Evolutionary conservation across 2,329 filamentous ascomycete species (phyloP).

Genomic region (Fusarium ramigenum): DNA sequence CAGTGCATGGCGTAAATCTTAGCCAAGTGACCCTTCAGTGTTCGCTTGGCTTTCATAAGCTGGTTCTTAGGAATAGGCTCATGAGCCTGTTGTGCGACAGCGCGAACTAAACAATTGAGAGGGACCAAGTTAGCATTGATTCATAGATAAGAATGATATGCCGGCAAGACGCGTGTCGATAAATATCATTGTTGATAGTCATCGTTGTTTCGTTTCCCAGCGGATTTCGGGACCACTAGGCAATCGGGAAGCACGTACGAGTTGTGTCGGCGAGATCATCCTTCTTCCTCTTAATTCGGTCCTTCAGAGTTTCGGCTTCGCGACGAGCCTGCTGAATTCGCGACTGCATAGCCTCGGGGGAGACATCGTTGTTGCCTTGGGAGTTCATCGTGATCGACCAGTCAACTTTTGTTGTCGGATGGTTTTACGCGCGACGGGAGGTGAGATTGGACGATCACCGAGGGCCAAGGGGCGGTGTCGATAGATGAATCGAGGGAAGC

Average conservation of each 20-base stretch:
- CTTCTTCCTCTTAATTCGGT: conserved; percentile 99
- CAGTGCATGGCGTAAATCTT: conserved; percentile 99
- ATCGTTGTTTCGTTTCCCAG: not conserved
- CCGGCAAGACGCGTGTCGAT: not conserved
- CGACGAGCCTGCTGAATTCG: conserved; percentile 91
- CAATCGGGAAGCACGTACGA: conserved; percentile 71
- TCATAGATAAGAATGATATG: not conserved
- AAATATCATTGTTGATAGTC: not conserved
- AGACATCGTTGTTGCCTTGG: conserved; percentile 69
- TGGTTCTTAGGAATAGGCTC: conserved; percentile 89
- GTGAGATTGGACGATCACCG: conserved; percentile 24
- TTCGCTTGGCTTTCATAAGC: conserved; percentile 97
- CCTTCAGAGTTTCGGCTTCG: conserved; percentile 97
- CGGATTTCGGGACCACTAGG: not conserved
- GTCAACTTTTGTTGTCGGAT: conserved; percentile 9
- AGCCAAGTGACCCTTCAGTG: conserved; percentile 95
- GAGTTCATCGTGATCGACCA: conserved; percentile 60
- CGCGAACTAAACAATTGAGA: conserved; percentile 72
- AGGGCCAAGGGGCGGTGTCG: conserved; percentile 30
- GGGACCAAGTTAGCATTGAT: conserved; percentile 39
- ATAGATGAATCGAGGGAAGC: conserved; percentile 13
- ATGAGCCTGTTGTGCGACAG: conserved; percentile 91
- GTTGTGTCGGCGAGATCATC: conserved; percentile 98
- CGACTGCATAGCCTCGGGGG: conserved; percentile 86
- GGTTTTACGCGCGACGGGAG: conserved; percentile 19